Base-by-base conservation (phyloP, 805 yeast species). In the Candida odintsovae region DNA sequence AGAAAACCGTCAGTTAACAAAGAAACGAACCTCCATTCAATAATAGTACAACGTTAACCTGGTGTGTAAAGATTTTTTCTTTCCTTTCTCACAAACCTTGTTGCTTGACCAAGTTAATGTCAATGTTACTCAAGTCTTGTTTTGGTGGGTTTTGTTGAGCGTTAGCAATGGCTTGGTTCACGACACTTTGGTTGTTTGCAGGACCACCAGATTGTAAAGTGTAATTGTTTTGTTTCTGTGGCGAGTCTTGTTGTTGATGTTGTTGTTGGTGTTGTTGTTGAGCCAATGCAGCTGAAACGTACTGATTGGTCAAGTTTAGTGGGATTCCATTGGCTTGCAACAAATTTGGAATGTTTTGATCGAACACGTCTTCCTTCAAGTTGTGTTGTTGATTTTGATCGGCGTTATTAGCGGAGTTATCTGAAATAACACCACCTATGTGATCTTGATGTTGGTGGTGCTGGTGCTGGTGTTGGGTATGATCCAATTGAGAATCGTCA, bases 331-430 rank as follows among this genome's bases (percentile, higher is more conserved):
- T 43, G n/a, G 28, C 55, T 40, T 59, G 64, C 20, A 58, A 39
- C 18, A 59, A 22, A 19, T 50, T 53, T 36, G 64, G 64, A 43
- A 59, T 51, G 46, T 53, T 59, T 41, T 57, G 62, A n/a, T 59
- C 64, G 29, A 59, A 57, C 3, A 43, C 48, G 16, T 51, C 58
- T 18, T 40, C 51, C 44, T 53, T 53, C 26, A 48, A 21, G 18
- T 49, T 53, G 18, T 43, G 53, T 48, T 23, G 47, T n/a, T 40
- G 45, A n/a, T 38, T 35, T 13, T 37, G 47, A 29, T 44, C 45
- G 9, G 19, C 8, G 20, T 11, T 4, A 16, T 9, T 2, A 33
- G 20, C 20, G 36, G 36, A 33, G 8, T 4, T 18, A 3, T 33
- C 36, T 4, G 36, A 33, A 7, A 25, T 42, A 47, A 29, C 31